phyloP scores from a whole-genome alignment of 106 monocot genomes.

The Alisma plantagoaquatica region DNA sequence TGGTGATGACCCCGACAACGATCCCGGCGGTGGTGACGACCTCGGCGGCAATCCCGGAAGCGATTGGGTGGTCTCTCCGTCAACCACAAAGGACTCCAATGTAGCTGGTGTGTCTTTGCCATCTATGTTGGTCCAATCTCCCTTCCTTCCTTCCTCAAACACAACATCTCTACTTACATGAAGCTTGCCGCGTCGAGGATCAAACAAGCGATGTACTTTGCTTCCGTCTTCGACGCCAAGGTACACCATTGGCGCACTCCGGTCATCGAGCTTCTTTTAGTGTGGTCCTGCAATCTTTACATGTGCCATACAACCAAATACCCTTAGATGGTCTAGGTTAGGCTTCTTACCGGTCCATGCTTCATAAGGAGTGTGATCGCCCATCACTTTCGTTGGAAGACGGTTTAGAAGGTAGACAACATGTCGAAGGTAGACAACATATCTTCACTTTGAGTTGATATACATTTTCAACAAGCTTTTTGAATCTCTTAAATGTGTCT shows the following conservation, averaged over 20 bases:
- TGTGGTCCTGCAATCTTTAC: slow-evolving; percentile 1
- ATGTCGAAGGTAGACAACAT: slow-evolving; percentile 8
- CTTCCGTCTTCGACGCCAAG: not conserved
- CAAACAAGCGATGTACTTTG: slow-evolving; percentile 2
- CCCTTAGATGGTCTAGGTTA: not conserved
- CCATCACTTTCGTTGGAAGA: slow-evolving; percentile 7
- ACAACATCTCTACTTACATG: slow-evolving; percentile 7
- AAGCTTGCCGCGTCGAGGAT: not conserved
- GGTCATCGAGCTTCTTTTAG: slow-evolving; percentile 9
- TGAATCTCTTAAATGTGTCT: not conserved
- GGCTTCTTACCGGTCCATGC: slow-evolving; percentile 7
- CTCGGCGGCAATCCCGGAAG: no score
- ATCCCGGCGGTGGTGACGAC: no score
- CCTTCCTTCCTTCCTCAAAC: slow-evolving; percentile 1
- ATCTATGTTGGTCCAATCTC: no score
- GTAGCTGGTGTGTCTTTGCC: no score
- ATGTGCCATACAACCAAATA: not conserved
- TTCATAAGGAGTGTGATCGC: slow-evolving; percentile 22
- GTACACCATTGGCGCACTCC: slow-evolving; percentile 10
- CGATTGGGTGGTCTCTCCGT: no score
- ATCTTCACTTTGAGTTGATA: not conserved
- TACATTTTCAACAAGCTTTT: not conserved
- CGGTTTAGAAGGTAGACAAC: slow-evolving; percentile 12
- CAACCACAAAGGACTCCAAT: no score
- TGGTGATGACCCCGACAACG: no score